Conservation (phyloP, 495 filamentous ascomycete genomes). For the Neurospora sp. region DNA sequence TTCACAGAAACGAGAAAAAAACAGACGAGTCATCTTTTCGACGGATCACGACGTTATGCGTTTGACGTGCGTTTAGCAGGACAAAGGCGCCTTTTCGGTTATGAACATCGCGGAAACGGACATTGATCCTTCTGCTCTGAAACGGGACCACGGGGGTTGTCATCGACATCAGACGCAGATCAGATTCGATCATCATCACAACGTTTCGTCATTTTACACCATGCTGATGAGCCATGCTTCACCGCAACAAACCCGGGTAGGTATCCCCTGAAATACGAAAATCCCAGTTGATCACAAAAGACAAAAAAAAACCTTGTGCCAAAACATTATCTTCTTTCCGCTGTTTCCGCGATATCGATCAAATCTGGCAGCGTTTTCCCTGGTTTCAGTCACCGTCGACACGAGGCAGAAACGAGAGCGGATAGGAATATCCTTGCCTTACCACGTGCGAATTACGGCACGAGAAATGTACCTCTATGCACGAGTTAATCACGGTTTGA, state of each 20-base stretch:
- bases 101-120: background rate
- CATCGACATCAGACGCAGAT: background rate
- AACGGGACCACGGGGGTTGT: background rate
- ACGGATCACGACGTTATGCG: background rate
- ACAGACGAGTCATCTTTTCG: background rate
- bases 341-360: background rate
- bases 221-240: background rate
- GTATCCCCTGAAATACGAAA: background rate
- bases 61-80: background rate
- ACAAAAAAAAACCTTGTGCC: background rate
- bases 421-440: background rate
- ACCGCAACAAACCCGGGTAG: background rate
- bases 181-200: background rate
- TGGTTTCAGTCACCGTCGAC: background rate
- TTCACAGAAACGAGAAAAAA: background rate
- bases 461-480: background rate
- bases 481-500: background rate
- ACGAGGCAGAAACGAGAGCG: background rate
- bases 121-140: background rate
- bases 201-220: background rate
- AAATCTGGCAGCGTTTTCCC: background rate
- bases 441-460: background rate
- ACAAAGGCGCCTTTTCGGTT: background rate
- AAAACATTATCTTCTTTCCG: background rate
- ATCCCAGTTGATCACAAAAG: background rate